phyloP scores from a whole-genome alignment of 306 rosid species.

The Vicia faba region DNA sequence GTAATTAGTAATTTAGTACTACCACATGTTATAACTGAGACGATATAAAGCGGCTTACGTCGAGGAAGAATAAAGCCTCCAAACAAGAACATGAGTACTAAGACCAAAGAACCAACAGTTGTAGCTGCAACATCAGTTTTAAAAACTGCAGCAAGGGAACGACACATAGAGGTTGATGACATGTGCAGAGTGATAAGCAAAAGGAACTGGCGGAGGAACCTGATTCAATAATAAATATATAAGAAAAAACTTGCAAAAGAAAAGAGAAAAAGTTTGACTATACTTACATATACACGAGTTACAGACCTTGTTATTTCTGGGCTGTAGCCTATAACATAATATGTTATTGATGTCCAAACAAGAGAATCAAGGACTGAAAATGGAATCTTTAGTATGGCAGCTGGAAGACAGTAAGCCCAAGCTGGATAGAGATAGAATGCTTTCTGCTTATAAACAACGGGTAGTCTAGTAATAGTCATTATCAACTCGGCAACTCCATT shows the following conservation, averaged over 20 bases:
- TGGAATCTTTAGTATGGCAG: constrained; percentile 58
- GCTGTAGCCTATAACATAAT: constrained; percentile 64
- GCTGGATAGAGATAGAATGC: constrained; percentile 63
- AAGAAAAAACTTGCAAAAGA: constrained; percentile 36
- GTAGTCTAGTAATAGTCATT: constrained; percentile 68
- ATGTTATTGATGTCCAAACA: constrained; percentile 62
- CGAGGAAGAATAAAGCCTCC: constrained; percentile 66
- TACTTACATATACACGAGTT: constrained; percentile 4
- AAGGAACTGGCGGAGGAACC: constrained; percentile 58
- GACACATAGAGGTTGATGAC: constrained; percentile 63
- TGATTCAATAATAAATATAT: constrained; percentile 24
- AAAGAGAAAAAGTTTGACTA: background rate
- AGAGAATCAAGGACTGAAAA: constrained; percentile 56
- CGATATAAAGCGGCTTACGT: constrained; percentile 41
- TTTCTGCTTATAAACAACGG: constrained; percentile 61
- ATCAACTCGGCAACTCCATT: constrained; percentile 82
- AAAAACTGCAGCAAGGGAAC: constrained; percentile 56
- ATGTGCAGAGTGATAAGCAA: constrained; percentile 54
- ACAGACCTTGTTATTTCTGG: constrained; percentile 60
- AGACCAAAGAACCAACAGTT: constrained; percentile 49
- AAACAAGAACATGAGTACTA: constrained; percentile 56
- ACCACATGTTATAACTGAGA: constrained; percentile 8
- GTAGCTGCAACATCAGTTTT: constrained; percentile 56
- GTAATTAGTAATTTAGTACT: constrained; percentile 3
- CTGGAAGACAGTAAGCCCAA: constrained; percentile 64